Evolutionary conservation across 1,284 basidiomycete species (phyloP), one percentile per base, ranked within the genome.

Genomic region (Cryptococcus deneoformans): DNA sequence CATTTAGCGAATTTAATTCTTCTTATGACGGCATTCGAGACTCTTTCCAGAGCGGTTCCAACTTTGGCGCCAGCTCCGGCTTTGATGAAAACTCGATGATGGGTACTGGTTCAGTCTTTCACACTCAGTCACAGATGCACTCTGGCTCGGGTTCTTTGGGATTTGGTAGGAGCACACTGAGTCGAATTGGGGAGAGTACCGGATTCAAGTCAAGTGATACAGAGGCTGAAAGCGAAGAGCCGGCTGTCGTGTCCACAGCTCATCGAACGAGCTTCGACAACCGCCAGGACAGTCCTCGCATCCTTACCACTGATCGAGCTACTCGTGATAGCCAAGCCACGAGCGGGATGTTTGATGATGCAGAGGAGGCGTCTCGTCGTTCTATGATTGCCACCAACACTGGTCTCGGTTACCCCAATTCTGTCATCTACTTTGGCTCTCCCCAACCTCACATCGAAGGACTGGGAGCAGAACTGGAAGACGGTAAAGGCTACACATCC

Each of bases 371-470:
- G 36, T 61, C 65, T n/a, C 54, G 64, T 12, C 60, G 66, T 14
- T 70, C 67, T 14, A 67, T 63, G 11, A 56, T 62, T 5, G 58
- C 56, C 40, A 38, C 37, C 40, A 54, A 62, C 43, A 58, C 66
- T 9, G 74, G 71, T 16, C 57, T 76, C 5, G 73, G 73, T 16
- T 76, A 73, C 53, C 71, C 71, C 20, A 60, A 67, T 37, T 67
- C 68, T 8, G 68, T 66, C 3, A 75, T 76, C 49, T 68, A 66
- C 60, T 75, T 72, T 56, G 70, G 68, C 12, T 70, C 70, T 37
- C 70, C 67, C n/a, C 50, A 40, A 42, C 38, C 37, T 16, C 36
- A 24, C 6, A 34, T 42, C 20, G 37, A 16, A 9, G 53, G 58
- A 9, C 39, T 49, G 20, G 42, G 40, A 11, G n/a, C 35, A 14